These are phyloP conservation scores for Diplodia sapinea DNA, from an alignment of 2,329 filamentous ascomycete species.

Conservation along the genomic window DNA sequence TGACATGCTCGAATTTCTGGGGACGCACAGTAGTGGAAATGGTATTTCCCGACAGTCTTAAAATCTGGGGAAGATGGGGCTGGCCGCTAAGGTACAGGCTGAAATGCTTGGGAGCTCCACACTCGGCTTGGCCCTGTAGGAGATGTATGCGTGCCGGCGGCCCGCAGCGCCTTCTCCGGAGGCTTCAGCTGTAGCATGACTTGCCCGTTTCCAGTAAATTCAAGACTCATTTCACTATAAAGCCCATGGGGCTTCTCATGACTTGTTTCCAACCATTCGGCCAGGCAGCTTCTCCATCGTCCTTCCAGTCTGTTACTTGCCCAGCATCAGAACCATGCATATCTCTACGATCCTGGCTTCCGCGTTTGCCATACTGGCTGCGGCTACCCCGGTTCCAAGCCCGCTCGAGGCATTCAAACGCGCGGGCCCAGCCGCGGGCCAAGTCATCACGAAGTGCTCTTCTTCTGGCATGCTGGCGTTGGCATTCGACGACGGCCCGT, in stretches of 20 bases:
- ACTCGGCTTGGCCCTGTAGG: constrained; percentile 10
- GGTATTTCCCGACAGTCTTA: background rate
- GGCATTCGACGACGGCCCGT: constrained; percentile 47
- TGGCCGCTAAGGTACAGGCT: constrained; percentile 19
- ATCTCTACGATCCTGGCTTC: constrained; percentile 5
- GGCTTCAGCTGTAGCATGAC: background rate
- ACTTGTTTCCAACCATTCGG: constrained; percentile 7
- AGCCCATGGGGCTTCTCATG: background rate
- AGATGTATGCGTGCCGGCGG: constrained; percentile 22
- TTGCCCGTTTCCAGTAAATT: background rate
- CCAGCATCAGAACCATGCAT: constrained; percentile 10
- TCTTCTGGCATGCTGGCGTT: constrained; percentile 42
- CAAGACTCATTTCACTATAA: background rate
- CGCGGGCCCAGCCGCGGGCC: constrained; percentile 40
- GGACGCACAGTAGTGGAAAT: background rate
- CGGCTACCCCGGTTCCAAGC: constrained; percentile 26
- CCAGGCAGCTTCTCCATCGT: background rate
- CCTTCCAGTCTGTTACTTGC: background rate
- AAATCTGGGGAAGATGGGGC: constrained; percentile 19
- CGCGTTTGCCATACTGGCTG: background rate
- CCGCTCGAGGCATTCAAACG: constrained; percentile 38
- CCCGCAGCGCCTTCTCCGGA: constrained; percentile 7
- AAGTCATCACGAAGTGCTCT: constrained; percentile 42
- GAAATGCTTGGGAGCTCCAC: constrained; percentile 13
- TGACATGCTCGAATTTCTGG: background rate